Base-by-base conservation (phyloP, 116 monocot genomes). In the Dioscorea cayenensis region DNA sequence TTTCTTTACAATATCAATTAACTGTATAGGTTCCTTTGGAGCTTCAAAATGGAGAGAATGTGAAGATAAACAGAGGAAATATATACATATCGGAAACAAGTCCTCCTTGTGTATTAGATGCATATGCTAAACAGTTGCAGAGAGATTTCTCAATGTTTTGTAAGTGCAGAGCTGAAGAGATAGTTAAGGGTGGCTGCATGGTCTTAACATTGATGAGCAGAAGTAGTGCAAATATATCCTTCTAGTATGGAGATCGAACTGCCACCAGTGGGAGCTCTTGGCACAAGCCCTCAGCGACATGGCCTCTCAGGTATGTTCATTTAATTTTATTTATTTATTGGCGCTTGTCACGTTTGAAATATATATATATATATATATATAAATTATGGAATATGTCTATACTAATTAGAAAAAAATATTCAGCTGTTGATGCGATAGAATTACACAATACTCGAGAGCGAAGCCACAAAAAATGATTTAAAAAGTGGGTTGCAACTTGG, bases 121-220 rank as follows among this genome's bases (percentile, higher is more conserved):
- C 71, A 7, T 85, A 75, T 43, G 32, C 43, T 14, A 19, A 69
- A 8, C 84, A 81, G 37, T 81, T 78, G 32, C 52, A 64, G 2
- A 55, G 22, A 19, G 84, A 85, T 18, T 78, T 85, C 21, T 72
- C 72, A 0, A 0, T 35, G 2, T 85, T 85, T 49, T 75, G 81
- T 36, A 71, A 71, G 58, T 65, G 22, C 0, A 70, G 84, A 18
- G 50, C 51, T 0, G 23, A 75, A 64, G 85, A 85, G 36, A 49
- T 85, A 2, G 43, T 25, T 28, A 0, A 18, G 7, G 70, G 78
- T 3, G 85, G 78, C 0, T 64, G n/a, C 28, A 78, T 76, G 85
- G 72, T 78, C 7, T 28, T 85, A 60, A 25, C 71, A 19, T 43
- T 83, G 14, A 0, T 67, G 0, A 70, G 62, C 19, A 66, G 75